A percentile compares a stretch with the other conserved stretches of the same genome.
phyloP scores from a whole-genome alignment of 2,329 filamentous ascomycete genomes.

The Pyrenophora teres region DNA sequence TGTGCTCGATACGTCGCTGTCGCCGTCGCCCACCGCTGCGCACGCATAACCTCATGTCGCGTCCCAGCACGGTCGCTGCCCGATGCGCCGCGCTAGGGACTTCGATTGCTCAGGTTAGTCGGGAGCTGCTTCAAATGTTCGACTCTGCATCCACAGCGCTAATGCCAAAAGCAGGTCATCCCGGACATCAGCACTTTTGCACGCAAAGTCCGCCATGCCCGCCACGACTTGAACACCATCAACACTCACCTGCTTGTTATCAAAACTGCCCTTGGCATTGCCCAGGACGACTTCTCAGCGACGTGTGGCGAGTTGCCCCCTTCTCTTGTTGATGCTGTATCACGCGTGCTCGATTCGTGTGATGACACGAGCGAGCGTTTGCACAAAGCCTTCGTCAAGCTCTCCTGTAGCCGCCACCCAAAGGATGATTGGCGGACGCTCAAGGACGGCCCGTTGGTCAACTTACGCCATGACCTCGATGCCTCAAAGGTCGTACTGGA shows the following conservation, averaged over 20 bases:
- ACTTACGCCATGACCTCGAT: conserved; percentile 32
- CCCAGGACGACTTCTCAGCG: conserved; percentile 39
- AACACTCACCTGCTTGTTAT: conserved; percentile 40
- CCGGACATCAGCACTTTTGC: conserved; percentile 37
- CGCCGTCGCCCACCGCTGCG: background rate
- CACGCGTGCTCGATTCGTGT: conserved; percentile 39
- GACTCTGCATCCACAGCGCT: conserved; percentile 14
- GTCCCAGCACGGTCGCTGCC: conserved; percentile 37
- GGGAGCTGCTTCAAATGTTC: conserved; percentile 9
- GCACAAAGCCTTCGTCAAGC: conserved; percentile 37
- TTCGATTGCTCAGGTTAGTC: conserved; percentile 34
- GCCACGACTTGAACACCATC: conserved; percentile 41
- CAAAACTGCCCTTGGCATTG: conserved; percentile 38
- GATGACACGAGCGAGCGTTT: conserved; percentile 32
- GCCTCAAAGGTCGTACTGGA: conserved; percentile 35
- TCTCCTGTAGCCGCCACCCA: conserved; percentile 30
- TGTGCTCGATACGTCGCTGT: conserved; percentile 5
- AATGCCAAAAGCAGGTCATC: conserved; percentile 30
- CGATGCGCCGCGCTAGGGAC: conserved; percentile 41
- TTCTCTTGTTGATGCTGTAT: conserved; percentile 31
- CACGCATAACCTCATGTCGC: conserved; percentile 26
- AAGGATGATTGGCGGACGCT: conserved; percentile 30
- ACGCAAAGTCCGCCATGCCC: conserved; percentile 37
- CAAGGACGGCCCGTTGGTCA: conserved; percentile 22
- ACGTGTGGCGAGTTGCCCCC: conserved; percentile 23